These are phyloP conservation scores for Zygosaccharomyces lentus DNA, from an alignment of 805 yeast species.

Conservation along the genomic window DNA sequence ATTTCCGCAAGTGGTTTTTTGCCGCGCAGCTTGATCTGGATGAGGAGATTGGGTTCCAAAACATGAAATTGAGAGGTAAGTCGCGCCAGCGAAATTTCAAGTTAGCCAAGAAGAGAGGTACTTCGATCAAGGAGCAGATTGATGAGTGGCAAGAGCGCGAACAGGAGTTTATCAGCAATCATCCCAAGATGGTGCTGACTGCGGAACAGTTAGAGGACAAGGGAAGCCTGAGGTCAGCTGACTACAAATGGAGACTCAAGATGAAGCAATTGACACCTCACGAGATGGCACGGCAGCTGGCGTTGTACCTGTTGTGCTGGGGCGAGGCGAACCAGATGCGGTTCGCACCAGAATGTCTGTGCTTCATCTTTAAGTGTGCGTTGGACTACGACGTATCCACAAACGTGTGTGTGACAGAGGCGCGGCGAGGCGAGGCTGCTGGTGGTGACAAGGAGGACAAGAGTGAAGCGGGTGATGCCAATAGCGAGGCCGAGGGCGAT, in stretches of 20 bases:
- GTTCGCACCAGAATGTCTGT: conserved; percentile 84
- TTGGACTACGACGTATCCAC: conserved; percentile 60
- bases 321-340: conserved; percentile 85
- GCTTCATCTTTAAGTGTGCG: conserved; percentile 81
- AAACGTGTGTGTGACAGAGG: conserved; percentile 15
- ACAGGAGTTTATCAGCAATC: conserved; percentile 44
- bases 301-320: conserved; percentile 74
- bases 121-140: conserved; percentile 34
- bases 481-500: background rate
- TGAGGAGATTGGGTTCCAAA: conserved; percentile 55
- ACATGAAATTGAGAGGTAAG: conserved; percentile 50
- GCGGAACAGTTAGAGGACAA: conserved; percentile 66
- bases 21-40: conserved; percentile 79
- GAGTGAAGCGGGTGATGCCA: conserved; percentile 42
- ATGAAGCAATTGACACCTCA: conserved; percentile 52
- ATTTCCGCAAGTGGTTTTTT: conserved; percentile 88
- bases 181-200: conserved; percentile 54
- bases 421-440: conserved; percentile 76
- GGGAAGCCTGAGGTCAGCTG: conserved; percentile 67
- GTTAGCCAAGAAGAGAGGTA: conserved; percentile 40
- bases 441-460: too few species aligned
- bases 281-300: conserved; percentile 64
- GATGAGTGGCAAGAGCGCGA: conserved; percentile 44
- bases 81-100: conserved; percentile 42
- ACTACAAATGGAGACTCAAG: conserved; percentile 68